phyloP scores from a whole-genome alignment of 768 basidiomycete species.

The Suillus tomentosus region DNA sequence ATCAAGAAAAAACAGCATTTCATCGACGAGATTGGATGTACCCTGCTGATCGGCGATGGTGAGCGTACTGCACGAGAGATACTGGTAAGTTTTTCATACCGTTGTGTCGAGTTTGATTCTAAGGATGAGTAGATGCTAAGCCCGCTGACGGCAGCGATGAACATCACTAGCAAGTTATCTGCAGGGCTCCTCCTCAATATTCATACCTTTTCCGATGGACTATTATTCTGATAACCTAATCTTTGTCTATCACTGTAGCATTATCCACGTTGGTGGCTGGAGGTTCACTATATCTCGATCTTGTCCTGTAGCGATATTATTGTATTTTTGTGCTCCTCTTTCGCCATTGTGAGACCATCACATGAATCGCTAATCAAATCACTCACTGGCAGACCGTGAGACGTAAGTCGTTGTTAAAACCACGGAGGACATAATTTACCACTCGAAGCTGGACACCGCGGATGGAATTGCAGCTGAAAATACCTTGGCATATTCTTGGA shows the following conservation, averaged over 20 bases:
- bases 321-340: background rate
- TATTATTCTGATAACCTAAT: background rate
- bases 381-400: background rate
- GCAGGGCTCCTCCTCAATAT: background rate
- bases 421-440: background rate
- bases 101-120: background rate
- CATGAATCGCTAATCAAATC: background rate
- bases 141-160: conserved; percentile 8
- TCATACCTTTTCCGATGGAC: background rate
- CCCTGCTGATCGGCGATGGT: background rate
- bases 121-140: background rate
- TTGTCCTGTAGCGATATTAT: background rate
- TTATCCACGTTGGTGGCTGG: background rate
- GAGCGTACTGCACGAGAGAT: background rate
- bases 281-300: background rate
- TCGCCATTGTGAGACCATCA: background rate
- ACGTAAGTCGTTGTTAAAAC: background rate
- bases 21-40: background rate
- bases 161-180: conserved; percentile 20
- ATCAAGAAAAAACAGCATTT: background rate
- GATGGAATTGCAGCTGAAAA: background rate
- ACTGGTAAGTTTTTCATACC: conserved; percentile 7
- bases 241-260: background rate
- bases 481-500: background rate
- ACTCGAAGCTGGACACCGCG: background rate